These are phyloP conservation scores for Aspergillus fumigatus DNA, from an alignment of 2,329 filamentous ascomycete species.

Conservation along the genomic window DNA sequence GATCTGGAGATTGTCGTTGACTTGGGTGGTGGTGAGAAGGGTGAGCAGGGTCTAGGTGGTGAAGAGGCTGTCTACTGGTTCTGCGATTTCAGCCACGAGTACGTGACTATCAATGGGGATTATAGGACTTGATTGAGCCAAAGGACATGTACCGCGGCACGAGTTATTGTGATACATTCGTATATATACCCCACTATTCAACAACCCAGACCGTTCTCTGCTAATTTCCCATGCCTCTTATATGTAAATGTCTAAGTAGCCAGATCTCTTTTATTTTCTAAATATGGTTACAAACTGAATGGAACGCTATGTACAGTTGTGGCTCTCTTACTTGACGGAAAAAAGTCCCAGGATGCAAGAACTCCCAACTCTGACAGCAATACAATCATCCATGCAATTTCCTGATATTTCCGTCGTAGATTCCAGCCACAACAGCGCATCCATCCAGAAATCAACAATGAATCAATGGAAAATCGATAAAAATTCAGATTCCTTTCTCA, in stretches of 20 bases:
- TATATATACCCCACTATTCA: background rate
- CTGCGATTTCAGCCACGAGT: slow-evolving; percentile 66
- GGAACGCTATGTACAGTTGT: slow-evolving; percentile 25
- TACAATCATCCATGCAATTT: slow-evolving; percentile 14
- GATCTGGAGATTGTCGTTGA: slow-evolving; percentile 59
- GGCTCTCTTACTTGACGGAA: slow-evolving; percentile 9
- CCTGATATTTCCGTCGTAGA: background rate
- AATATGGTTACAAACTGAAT: slow-evolving; percentile 35
- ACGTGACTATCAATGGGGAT: slow-evolving; percentile 66
- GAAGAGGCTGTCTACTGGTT: slow-evolving; percentile 60
- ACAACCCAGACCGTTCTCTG: background rate
- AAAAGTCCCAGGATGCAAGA: slow-evolving; percentile 1
- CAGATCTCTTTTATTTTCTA: slow-evolving; percentile 20
- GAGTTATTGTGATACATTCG: background rate
- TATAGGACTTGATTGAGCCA: slow-evolving; percentile 51
- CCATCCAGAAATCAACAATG: slow-evolving; percentile 20
- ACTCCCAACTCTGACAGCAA: slow-evolving; percentile 7
- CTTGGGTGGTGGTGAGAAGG: slow-evolving; percentile 49
- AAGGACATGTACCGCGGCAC: background rate
- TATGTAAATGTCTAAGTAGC: slow-evolving; percentile 3
- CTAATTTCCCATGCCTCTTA: background rate
- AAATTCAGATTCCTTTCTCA: slow-evolving; percentile 22
- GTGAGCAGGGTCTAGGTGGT: slow-evolving; percentile 36
- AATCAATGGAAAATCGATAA: slow-evolving; percentile 25
- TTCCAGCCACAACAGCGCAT: slow-evolving; percentile 22